Percentiles rank a stretch among this genome's conserved stretches.
Evolutionary conservation across 352 stramenopile species (phyloP).

Genomic region (Phytopythium ostracodes): DNA sequence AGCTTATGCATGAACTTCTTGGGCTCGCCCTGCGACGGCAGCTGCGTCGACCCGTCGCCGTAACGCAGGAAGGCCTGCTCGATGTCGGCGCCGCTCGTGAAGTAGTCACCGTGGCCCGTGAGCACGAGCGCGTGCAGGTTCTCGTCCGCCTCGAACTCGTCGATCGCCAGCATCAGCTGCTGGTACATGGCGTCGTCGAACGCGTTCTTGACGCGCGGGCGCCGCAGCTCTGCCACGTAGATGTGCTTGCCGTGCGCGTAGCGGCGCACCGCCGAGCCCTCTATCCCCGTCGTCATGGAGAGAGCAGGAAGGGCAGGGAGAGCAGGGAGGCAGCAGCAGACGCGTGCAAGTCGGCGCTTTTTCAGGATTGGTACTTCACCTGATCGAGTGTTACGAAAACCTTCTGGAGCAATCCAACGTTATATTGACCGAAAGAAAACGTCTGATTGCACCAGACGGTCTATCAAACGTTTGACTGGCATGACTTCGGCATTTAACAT

Average conservation of each 20-base stretch:
- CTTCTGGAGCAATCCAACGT: neutral
- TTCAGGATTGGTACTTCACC: neutral
- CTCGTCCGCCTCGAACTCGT: slow-evolving; percentile 55
- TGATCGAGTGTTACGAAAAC: too few species aligned
- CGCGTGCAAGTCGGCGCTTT: neutral
- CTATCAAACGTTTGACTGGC: neutral
- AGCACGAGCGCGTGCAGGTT: slow-evolving; percentile 82
- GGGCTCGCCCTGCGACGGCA: slow-evolving; percentile 45
- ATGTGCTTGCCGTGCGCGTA: slow-evolving; percentile 53
- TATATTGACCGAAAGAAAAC: neutral
- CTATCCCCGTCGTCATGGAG: neutral
- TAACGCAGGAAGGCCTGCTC: slow-evolving; percentile 30
- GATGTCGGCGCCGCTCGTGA: slow-evolving; percentile 87
- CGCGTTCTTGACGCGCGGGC: slow-evolving; percentile 85
- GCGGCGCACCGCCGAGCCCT: slow-evolving; percentile 30
- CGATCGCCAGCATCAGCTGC: slow-evolving; percentile 73
- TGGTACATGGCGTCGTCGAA: slow-evolving; percentile 87
- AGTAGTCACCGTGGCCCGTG: slow-evolving; percentile 89
- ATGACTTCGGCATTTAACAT: neutral
- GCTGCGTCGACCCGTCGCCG: slow-evolving; percentile 20
- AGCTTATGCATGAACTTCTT: slow-evolving; percentile 72
- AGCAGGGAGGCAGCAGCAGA: too few species aligned
- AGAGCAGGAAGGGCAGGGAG: too few species aligned
- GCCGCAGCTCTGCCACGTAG: slow-evolving; percentile 69
- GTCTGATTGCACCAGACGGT: neutral